Evolutionary conservation across 2,329 filamentous ascomycete species (phyloP), one percentile per base, ranked within the genome.

Genomic region (Nothophaeocryptopus gaeumannii): DNA sequence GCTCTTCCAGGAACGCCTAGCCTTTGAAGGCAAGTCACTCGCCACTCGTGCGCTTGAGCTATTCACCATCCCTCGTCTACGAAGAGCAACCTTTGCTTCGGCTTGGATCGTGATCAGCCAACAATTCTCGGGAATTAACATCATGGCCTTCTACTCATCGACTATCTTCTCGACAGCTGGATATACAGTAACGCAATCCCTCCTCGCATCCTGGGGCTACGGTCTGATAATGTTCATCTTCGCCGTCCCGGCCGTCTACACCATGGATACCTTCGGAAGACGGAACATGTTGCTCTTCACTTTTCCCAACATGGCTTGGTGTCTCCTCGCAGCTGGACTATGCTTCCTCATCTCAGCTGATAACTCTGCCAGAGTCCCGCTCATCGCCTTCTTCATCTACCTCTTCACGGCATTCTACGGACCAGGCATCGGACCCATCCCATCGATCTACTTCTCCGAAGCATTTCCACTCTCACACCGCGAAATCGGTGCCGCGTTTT

Each of bases 221-320:
- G 81, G 81, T 2, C 64, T 82, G 0, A 72, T 81, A 45, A 82
- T 78, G 53, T 82, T 82, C 54, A 39, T 81, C 41, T 82, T 82
- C 55, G 79, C 79, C 1, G 77, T 75, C 51, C 80, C 80, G 0
- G 79, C 80, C 1, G 67, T 84, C 32, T 82, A 74, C 72, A 72
- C 70, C 1, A 74, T 75, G 50, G 72, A 70, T 46, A 67, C 50
- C 1, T 79, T 78, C 51, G 80, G 80, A 1, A 72, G 80, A 10
- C 74, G 80, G 14, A 74, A 73, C 7, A 65, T 82, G 5, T 58
- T 72, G 59, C 49, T 72, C 5, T 72, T 73, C 58, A 78, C 75
- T 0, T 78, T 78, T 56, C 75, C 74, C 0, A 69, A 75, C 42
- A 78, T 78, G 75, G 72, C 67, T 10, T 73, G 72, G 72, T 73